Evolutionary conservation across 2,329 filamentous ascomycete genomes (phyloP).

Genomic region (Sarocladium oryzae): DNA sequence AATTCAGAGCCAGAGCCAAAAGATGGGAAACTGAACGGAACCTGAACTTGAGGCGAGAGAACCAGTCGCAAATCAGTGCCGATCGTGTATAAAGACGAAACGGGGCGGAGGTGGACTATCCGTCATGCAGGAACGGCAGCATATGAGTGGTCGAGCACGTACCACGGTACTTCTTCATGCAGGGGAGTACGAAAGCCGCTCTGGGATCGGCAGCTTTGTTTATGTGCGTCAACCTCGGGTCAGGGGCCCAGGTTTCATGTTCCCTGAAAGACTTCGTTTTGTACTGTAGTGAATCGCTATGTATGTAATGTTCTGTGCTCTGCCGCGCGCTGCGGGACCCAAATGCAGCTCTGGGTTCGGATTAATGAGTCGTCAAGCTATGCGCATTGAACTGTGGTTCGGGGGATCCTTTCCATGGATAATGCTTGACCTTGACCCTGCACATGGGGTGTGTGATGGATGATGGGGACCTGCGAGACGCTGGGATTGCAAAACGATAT

Average conservation of each 20-base stretch:
- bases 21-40: too few species aligned
- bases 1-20: neutral
- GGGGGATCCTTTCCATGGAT: too few species aligned
- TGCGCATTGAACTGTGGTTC: neutral
- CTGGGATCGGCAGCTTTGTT: neutral
- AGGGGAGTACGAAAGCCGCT: neutral
- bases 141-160: neutral
- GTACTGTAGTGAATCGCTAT: too few species aligned
- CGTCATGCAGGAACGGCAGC: constrained; percentile 7
- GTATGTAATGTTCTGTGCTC: neutral
- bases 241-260: neutral
- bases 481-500: too few species aligned
- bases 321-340: neutral
- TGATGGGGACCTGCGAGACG: too few species aligned
- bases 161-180: neutral
- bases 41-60: too few species aligned
- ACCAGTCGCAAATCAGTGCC: neutral
- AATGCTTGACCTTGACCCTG: too few species aligned
- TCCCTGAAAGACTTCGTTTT: neutral
- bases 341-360: neutral
- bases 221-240: neutral
- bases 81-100: constrained; percentile 6
- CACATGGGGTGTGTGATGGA: too few species aligned
- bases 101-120: constrained; percentile 1
- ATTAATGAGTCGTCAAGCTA: neutral